Conservation (phyloP, 2,329 filamentous ascomycete species). For the Xylariaceae sp. region DNA sequence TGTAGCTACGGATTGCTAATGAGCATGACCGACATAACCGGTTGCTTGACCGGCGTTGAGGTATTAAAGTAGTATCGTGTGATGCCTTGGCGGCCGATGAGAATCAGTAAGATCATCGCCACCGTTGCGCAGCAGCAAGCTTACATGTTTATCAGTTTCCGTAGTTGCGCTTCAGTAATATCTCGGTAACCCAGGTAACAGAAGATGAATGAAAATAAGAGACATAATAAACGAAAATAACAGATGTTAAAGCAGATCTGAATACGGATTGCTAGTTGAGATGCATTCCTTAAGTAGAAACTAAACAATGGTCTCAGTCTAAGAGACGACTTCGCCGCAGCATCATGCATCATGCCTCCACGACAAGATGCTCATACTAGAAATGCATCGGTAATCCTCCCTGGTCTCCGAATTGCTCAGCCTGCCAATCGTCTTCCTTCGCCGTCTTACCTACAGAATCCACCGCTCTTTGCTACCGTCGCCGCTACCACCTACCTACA, state of each 20-base stretch:
- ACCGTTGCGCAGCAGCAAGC: not conserved
- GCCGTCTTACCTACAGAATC: constrained; percentile 26
- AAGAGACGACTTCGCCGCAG: not conserved
- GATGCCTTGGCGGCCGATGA: not conserved
- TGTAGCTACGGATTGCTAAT: not conserved
- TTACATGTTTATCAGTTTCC: not conserved
- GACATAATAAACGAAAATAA: not conserved
- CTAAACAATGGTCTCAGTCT: not conserved
- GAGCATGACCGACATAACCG: not conserved
- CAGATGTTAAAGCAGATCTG: too few relatives aligned
- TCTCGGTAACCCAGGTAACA: too few relatives aligned
- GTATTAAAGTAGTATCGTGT: not conserved
- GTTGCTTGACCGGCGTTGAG: not conserved
- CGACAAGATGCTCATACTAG: too few relatives aligned
- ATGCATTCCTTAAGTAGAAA: not conserved
- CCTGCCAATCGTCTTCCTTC: constrained; percentile 9
- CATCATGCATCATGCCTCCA: too few relatives aligned
- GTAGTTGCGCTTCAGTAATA: not conserved
- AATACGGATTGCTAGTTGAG: too few relatives aligned
- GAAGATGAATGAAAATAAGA: too few relatives aligned
- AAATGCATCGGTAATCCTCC: not conserved
- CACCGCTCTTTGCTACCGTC: constrained; percentile 19
- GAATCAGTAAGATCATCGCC: not conserved
- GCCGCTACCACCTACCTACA: not conserved
- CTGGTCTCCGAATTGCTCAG: constrained; percentile 21